These are phyloP conservation scores for Symmetrospora coprosmae DNA, from an alignment of 768 basidiomycete genomes.

Conservation along the genomic window DNA sequence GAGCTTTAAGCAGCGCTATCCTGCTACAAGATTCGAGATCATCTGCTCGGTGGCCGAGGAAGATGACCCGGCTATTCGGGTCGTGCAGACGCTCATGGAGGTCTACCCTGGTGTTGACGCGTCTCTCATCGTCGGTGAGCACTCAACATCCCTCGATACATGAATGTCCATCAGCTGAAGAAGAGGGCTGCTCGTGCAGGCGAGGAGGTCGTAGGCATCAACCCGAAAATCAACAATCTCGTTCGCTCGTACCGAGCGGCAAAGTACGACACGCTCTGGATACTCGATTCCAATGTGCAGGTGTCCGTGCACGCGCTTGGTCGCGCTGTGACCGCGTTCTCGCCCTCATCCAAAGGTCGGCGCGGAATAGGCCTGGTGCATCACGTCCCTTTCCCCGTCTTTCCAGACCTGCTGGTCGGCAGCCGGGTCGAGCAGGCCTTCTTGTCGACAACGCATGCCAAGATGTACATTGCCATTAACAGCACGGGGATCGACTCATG, in stretches of 20 bases:
- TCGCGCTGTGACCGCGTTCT: constrained; percentile 53
- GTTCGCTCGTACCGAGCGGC: constrained; percentile 68
- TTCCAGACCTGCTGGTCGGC: constrained; percentile 54
- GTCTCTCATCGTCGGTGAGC: constrained; percentile 60
- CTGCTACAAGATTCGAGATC: constrained; percentile 60
- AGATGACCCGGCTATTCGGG: constrained; percentile 68
- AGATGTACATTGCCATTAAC: constrained; percentile 98
- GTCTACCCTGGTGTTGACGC: constrained; percentile 66
- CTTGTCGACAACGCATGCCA: constrained; percentile 92
- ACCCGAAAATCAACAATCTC: constrained; percentile 96
- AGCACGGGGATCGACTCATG: constrained; percentile 76
- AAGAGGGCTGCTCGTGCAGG: constrained; percentile 42
- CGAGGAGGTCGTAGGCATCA: constrained; percentile 69
- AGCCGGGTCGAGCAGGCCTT: constrained; percentile 82
- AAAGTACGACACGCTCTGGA: constrained; percentile 79
- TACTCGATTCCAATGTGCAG: constrained; percentile 87
- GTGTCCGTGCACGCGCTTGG: constrained; percentile 64
- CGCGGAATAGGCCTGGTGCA: constrained; percentile 64
- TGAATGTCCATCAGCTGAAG: neutral
- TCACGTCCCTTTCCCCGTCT: constrained; percentile 81
- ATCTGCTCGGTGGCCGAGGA: constrained; percentile 81
- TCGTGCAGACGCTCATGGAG: constrained; percentile 60
- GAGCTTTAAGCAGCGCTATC: constrained; percentile 79
- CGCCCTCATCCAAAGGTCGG: constrained; percentile 44
- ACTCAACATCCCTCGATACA: constrained; percentile 1